These are phyloP conservation scores for Powellomyces hirtus DNA, from an alignment of 192 early-diverging fungal species.

Conservation along the genomic window DNA sequence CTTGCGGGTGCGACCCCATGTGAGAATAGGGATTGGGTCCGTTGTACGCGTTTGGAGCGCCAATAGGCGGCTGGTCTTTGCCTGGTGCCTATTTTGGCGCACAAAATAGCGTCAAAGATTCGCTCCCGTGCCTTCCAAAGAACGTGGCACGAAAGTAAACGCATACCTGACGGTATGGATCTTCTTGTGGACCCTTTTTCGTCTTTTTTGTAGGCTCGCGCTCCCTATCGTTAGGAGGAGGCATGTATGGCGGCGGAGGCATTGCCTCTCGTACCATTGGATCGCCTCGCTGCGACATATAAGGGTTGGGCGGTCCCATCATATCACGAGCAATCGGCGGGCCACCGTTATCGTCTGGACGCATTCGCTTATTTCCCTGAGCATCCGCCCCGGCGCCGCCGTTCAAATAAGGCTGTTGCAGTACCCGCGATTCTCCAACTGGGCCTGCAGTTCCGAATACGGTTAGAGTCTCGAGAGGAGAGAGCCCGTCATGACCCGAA, in stretches of 20 bases:
- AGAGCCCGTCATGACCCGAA: background rate
- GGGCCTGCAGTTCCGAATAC: conserved; percentile 9
- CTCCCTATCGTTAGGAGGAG: conserved; percentile 11
- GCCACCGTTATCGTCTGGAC: background rate
- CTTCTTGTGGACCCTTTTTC: conserved; percentile 10
- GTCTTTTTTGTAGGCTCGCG: background rate
- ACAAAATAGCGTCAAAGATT: background rate
- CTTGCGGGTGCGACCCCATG: background rate
- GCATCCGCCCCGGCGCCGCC: background rate
- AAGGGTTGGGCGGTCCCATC: conserved; percentile 21
- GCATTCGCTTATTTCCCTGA: conserved; percentile 14
- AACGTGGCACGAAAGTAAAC: background rate
- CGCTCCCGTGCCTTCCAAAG: background rate
- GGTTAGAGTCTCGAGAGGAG: too few relatives aligned
- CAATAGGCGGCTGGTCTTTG: conserved; percentile 14
- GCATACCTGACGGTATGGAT: conserved; percentile 9
- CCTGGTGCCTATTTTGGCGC: too few relatives aligned
- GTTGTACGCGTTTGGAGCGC: background rate
- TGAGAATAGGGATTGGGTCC: background rate
- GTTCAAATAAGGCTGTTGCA: conserved; percentile 20
- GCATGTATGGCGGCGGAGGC: background rate
- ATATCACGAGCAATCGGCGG: background rate
- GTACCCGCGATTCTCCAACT: background rate
- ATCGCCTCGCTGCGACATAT: conserved; percentile 12
- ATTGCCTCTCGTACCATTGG: background rate